Evolutionary conservation across 345 rosid genomes (phyloP), one percentile per base, ranked within the genome.

Genomic region (Balakata baccata): DNA sequence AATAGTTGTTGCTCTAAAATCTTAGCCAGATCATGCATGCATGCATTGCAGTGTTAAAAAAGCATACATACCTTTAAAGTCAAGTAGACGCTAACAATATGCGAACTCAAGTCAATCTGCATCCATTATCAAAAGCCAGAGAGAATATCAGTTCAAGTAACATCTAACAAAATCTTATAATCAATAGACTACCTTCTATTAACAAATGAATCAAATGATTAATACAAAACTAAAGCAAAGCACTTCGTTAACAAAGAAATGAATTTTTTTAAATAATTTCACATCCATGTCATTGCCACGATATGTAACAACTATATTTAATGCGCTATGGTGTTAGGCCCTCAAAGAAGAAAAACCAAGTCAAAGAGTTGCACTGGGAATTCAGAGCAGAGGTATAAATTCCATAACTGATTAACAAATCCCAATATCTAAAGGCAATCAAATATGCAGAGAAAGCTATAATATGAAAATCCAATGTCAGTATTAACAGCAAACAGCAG

Each of bases 21-120:
- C 13, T 6, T 51, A 68, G 38, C 1, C 3, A 41, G 16, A 64
- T 64, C 29, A 64, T 64, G 68, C 11, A 64, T 64, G 68, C 11
- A 64, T n/a, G 50, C 51, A 17, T n/a, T 7, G 41, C 23, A 68
- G 37, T 66, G 56, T 17, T 52, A 64, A 76, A 65, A 29, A 68
- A 50, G 16, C 50, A 38, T 54, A 51, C 13, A 8, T 89, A 93
- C 99, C 99, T 91, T 93, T 76, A 96, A 67, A 75, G 93, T 96
- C 85, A 93, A 82, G 86, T 81, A 96, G 75, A 87, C 88, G 81
- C 84, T 91, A 54, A 93, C 85, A 75, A 96, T 90, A 69, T 96
- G 99, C 0, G 97, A 87, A 78, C 81, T 84, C 85, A 93, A 81
- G 86, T 96, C 99, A 77, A 95, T 93, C 99, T 95, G 97, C 87